Conservation (phyloP, 345 rosid species). For the Eucalyptus erythrocorys region DNA sequence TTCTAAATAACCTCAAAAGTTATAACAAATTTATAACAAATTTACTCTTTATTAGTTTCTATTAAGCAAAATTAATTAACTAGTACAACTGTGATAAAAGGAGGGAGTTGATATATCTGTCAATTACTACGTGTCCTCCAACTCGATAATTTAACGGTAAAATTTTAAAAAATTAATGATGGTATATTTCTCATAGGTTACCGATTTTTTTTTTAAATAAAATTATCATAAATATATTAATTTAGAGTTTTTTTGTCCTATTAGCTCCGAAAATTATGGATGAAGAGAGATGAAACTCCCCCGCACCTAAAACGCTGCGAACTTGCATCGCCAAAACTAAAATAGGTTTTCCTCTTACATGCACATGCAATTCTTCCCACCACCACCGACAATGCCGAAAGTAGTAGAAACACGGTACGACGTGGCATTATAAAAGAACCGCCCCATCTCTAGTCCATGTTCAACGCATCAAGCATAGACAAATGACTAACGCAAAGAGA, state of each 20-base stretch:
- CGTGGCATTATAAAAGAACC: neutral
- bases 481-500: neutral
- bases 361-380: neutral
- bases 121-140: fast-evolving
- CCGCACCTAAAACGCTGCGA: neutral
- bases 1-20: too few species aligned
- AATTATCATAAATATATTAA: too few species aligned
- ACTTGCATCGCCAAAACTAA: neutral
- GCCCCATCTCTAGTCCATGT: neutral
- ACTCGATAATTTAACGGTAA: fast-evolving
- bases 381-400: neutral
- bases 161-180: fast-evolving
- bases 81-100: fast-evolving
- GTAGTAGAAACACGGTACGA: neutral
- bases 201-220: fast-evolving
- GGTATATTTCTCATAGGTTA: fast-evolving
- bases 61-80: fast-evolving
- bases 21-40: too few species aligned
- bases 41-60: fast-evolving
- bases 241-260: too few species aligned
- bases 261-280: too few species aligned
- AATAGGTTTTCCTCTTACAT: neutral
- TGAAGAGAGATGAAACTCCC: neutral
- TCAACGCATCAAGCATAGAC: neutral
- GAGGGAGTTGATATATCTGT: fast-evolving